A percentile compares a stretch with the other conserved stretches of the same genome.
Conservation (phyloP, 2,329 filamentous ascomycete species). For the Clarireedia hainanense region DNA sequence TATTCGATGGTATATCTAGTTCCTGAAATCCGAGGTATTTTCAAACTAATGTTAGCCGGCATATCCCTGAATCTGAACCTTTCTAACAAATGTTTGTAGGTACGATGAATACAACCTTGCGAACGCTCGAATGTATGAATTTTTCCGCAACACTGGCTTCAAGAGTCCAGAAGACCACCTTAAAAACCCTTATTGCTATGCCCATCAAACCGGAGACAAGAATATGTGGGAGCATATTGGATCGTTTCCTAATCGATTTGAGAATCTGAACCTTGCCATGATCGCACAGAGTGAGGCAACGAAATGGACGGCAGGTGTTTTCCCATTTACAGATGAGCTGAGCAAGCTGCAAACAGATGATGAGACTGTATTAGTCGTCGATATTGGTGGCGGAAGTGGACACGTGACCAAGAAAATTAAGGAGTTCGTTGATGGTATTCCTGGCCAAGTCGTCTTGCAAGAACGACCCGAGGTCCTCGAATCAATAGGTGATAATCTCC, state of each 20-base stretch:
- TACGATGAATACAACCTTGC: constrained; percentile 19
- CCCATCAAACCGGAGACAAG: constrained; percentile 19
- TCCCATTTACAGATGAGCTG: constrained; percentile 21
- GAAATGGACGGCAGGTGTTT: constrained; percentile 11
- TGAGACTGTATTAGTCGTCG: constrained; percentile 29
- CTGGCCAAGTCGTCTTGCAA: constrained; percentile 33
- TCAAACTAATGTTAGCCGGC: constrained; percentile 8
- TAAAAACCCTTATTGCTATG: constrained; percentile 25
- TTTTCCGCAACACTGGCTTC: constrained; percentile 18
- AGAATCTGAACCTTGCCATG: constrained; percentile 27
- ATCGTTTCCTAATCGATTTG: constrained; percentile 20
- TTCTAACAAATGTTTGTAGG: constrained; percentile 7
- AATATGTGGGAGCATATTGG: constrained; percentile 24
- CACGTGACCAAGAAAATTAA: constrained; percentile 32
- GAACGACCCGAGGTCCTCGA: constrained; percentile 31
- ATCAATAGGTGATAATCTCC: constrained; percentile 12
- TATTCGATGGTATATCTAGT: constrained; percentile 18
- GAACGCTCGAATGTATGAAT: constrained; percentile 17
- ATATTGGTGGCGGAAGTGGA: constrained; percentile 35
- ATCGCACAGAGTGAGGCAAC: constrained; percentile 14
- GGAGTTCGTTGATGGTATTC: constrained; percentile 27
- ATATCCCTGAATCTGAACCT: neutral
- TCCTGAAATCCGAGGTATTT: constrained; percentile 14
- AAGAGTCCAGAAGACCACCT: constrained; percentile 15
- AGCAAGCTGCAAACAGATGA: constrained; percentile 16